Conservation (phyloP, 768 basidiomycete species). For the Podaxis sp. region DNA sequence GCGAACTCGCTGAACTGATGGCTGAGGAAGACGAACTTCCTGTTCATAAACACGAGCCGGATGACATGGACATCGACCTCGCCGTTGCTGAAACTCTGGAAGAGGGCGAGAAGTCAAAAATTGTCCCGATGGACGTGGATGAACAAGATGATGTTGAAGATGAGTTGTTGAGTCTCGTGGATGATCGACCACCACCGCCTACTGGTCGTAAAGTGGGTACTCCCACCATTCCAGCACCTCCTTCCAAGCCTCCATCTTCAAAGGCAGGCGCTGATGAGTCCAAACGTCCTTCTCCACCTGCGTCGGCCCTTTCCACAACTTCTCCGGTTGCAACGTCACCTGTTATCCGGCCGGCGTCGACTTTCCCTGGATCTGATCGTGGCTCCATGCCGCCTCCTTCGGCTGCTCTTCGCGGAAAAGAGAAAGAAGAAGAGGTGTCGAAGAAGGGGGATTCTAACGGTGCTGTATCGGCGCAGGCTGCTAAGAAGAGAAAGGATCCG, state of each 20-base stretch:
- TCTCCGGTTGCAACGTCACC: constrained; percentile 15
- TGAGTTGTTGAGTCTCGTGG: constrained; percentile 69
- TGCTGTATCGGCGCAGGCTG: constrained; percentile 20
- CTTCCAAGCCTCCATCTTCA: neutral
- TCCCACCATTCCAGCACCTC: constrained; percentile 1
- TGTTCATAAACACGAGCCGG: constrained; percentile 32
- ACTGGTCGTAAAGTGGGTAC: constrained; percentile 9
- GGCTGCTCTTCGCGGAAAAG: constrained; percentile 27
- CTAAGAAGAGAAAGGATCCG: constrained; percentile 41
- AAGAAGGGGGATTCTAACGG: constrained; percentile 21
- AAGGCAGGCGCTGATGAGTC: constrained; percentile 4
- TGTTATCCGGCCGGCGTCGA: constrained; percentile 17
- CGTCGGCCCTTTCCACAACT: constrained; percentile 13
- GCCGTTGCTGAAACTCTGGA: constrained; percentile 44
- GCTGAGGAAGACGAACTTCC: constrained; percentile 26
- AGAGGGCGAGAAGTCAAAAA: constrained; percentile 18
- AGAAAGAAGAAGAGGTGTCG: constrained; percentile 24
- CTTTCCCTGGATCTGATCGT: constrained; percentile 37
- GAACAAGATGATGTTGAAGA: constrained; percentile 55
- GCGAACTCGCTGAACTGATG: constrained; percentile 42
- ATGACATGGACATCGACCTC: constrained; percentile 43
- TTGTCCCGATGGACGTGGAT: constrained; percentile 17
- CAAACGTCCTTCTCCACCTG: constrained; percentile 7
- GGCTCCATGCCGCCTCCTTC: constrained; percentile 61
- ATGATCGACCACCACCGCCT: constrained; percentile 38